Percentiles rank a stretch among this genome's conserved stretches.
These are phyloP conservation scores for Sporisorium exsertum DNA, from an alignment of 1,284 basidiomycete genomes.

Conservation along the genomic window DNA sequence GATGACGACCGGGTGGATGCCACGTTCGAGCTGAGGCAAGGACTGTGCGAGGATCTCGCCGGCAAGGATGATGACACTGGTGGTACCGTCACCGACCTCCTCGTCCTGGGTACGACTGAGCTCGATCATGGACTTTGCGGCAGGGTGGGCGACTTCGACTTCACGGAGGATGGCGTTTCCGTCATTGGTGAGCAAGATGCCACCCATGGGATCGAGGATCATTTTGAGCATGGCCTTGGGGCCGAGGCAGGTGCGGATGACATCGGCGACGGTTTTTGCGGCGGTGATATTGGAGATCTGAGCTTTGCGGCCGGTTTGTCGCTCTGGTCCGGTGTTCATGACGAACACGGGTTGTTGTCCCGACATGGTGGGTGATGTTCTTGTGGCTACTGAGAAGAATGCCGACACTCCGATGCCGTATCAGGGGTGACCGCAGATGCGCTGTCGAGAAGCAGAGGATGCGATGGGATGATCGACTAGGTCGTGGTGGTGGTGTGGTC, in stretches of 20 bases:
- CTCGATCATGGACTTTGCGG: slow-evolving; percentile 99
- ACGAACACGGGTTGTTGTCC: slow-evolving; percentile 68
- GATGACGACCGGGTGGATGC: slow-evolving; percentile 98
- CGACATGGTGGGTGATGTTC: slow-evolving; percentile 51
- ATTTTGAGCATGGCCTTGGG: slow-evolving; percentile 99
- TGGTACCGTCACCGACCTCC: slow-evolving; percentile 98
- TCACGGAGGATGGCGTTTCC: slow-evolving; percentile 97
- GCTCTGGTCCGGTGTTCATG: slow-evolving; percentile 84
- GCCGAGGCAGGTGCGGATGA: slow-evolving; percentile 97
- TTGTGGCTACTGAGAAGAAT: background rate
- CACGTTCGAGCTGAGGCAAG: slow-evolving; percentile 88
- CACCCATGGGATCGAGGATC: slow-evolving; percentile 81
- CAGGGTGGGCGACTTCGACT: slow-evolving; percentile 97
- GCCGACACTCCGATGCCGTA: background rate
- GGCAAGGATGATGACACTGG: slow-evolving; percentile 95
- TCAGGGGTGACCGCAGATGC: background rate
- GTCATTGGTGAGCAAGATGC: slow-evolving; percentile 82
- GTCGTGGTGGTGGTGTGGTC: slow-evolving; percentile 14
- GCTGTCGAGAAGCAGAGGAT: background rate
- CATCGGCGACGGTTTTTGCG: slow-evolving; percentile 98
- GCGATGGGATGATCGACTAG: background rate
- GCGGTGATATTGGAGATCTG: slow-evolving; percentile 97
- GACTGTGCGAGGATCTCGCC: slow-evolving; percentile 99
- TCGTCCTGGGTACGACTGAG: slow-evolving; percentile 96
- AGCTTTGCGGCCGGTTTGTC: slow-evolving; percentile 92